Evolutionary conservation across 2,329 filamentous ascomycete species (phyloP).

Genomic region (Paraphaeosphaeria minitans): DNA sequence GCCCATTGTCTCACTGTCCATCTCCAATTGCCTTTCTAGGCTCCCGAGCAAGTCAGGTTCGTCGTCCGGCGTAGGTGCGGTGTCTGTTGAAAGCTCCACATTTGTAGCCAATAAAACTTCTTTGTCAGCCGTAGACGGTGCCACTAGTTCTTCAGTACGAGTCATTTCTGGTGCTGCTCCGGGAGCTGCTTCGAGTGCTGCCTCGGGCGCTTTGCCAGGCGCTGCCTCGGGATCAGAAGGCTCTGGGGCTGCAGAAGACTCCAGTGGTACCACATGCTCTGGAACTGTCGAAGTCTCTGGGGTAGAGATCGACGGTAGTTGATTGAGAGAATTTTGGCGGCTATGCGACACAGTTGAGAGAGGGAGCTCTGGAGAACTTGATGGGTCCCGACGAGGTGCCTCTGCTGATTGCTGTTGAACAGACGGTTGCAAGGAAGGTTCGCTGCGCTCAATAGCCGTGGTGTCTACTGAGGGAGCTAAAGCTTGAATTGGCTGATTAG

Average conservation of each 20-base stretch:
- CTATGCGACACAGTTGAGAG: neutral
- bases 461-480: neutral
- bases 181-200: no score
- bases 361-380: neutral
- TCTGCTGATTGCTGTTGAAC: neutral
- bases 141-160: neutral
- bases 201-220: no score
- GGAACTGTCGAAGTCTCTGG: neutral
- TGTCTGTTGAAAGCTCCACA: conserved; percentile 12
- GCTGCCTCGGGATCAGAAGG: neutral
- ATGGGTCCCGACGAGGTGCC: neutral
- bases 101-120: conserved; percentile 2
- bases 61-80: conserved; percentile 37
- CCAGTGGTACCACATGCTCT: neutral
- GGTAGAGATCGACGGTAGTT: neutral
- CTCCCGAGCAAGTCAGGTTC: conserved; percentile 55
- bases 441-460: neutral
- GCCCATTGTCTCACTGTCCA: conserved; percentile 28
- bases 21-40: conserved; percentile 52
- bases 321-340: neutral
- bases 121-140: neutral
- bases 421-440: neutral
- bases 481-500: conserved; percentile 4
- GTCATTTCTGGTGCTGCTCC: neutral
- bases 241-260: neutral